Conservation (phyloP, 1,284 basidiomycete species). For the Pyrrhoderma lamaoense region DNA sequence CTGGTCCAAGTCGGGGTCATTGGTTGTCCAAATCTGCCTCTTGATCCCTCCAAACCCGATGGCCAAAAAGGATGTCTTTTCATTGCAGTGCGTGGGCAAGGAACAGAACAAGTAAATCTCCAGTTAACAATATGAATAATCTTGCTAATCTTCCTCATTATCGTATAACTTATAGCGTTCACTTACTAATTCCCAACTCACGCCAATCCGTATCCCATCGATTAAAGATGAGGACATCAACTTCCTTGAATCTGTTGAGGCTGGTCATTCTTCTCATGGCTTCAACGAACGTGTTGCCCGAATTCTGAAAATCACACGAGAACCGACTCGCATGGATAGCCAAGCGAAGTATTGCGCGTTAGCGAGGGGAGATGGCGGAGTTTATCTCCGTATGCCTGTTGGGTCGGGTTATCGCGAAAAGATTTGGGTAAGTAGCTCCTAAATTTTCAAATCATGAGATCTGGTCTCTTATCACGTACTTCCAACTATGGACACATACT, state of each 20-base stretch:
- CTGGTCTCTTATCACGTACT: not conserved
- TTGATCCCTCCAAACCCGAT: conserved; percentile 47
- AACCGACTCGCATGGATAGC: conserved; percentile 89
- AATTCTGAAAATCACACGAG: conserved; percentile 58
- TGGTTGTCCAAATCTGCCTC: conserved; percentile 91
- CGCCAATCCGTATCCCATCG: conserved; percentile 41
- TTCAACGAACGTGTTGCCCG: conserved; percentile 74
- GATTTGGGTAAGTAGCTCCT: conserved; percentile 62
- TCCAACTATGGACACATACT: not conserved
- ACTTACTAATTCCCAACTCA: conserved; percentile 36
- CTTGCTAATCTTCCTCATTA: not conserved
- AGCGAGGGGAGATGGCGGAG: conserved; percentile 80
- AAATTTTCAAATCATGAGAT: conserved; percentile 6
- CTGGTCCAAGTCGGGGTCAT: conserved; percentile 85
- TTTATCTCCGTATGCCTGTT: conserved; percentile 89
- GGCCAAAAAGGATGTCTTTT: conserved; percentile 75
- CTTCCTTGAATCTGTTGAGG: conserved; percentile 92
- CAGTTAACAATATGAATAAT: not conserved
- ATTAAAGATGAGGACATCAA: conserved; percentile 44
- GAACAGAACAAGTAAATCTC: conserved; percentile 60
- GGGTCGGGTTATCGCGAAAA: conserved; percentile 80
- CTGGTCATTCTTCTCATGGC: conserved; percentile 83
- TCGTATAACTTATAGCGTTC: conserved; percentile 18
- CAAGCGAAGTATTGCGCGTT: conserved; percentile 95
- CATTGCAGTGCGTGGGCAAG: conserved; percentile 76